A percentile compares a stretch with the other conserved stretches of the same genome.
These are phyloP conservation scores for Escallonia herrerae DNA, from an alignment of 129 eudicot genomes.

Conservation along the genomic window DNA sequence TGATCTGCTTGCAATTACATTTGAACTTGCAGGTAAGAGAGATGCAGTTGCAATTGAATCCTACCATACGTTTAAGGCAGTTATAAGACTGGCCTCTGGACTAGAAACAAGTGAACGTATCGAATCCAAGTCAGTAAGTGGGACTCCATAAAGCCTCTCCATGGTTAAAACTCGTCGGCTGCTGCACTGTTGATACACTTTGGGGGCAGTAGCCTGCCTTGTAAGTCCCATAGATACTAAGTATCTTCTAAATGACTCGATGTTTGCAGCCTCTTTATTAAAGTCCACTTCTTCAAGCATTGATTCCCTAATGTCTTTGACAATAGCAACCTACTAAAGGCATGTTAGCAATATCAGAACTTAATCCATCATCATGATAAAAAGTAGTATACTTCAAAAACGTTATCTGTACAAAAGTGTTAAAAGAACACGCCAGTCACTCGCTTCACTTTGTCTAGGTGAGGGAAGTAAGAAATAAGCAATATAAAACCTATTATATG, in stretches of 20 bases:
- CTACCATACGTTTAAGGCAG: constrained; percentile 95
- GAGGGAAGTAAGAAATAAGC: neutral
- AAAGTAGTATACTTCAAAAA: neutral
- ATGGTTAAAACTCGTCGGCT: constrained; percentile 70
- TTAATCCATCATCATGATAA: neutral
- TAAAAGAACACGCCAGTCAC: neutral
- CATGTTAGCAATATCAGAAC: constrained; percentile 7
- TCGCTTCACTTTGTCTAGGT: too few relatives aligned
- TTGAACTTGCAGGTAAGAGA: constrained; percentile 1
- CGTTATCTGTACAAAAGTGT: neutral
- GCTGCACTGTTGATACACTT: constrained; percentile 77
- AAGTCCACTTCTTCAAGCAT: constrained; percentile 99
- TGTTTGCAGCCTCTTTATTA: constrained; percentile 82
- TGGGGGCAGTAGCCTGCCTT: constrained; percentile 93
- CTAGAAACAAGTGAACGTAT: constrained; percentile 79
- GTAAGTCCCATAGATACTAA: constrained; percentile 85
- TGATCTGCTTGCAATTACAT: constrained; percentile 2
- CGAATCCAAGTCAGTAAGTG: constrained; percentile 92
- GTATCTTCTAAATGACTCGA: constrained; percentile 82
- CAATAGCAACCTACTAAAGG: constrained; percentile 77
- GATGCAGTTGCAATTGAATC: constrained; percentile 18
- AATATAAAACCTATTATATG: neutral
- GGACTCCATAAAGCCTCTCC: constrained; percentile 98
- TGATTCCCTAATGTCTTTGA: constrained; percentile 86
- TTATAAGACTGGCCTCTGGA: constrained; percentile 93